A percentile compares a stretch with the other conserved stretches of the same genome.
These are phyloP conservation scores for Solanum gracilifrons DNA, from an alignment of 257 asterid genomes.

Conservation along the genomic window DNA sequence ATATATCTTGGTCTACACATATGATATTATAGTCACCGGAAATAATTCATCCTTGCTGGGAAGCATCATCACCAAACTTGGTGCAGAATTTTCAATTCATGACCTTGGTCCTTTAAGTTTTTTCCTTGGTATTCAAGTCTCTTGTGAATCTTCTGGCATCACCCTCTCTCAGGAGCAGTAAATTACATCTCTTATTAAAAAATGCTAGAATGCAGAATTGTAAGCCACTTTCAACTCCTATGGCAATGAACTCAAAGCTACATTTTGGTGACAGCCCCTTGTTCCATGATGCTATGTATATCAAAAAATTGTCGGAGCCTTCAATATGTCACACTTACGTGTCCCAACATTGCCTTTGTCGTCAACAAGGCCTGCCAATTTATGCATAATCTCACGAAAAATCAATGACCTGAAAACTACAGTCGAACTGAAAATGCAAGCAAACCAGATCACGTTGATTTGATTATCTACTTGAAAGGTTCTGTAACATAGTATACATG, in stretches of 20 bases:
- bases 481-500: not conserved
- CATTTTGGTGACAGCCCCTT: not conserved
- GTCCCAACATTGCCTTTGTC: not conserved
- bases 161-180: not conserved
- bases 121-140: not conserved
- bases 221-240: not conserved
- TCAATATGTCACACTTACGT: not conserved
- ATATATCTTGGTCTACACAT: not conserved
- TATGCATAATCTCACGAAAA: not conserved
- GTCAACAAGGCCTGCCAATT: not conserved
- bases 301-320: not conserved
- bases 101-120: not conserved
- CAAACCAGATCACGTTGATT: not conserved
- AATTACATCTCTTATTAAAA: not conserved
- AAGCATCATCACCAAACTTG: not conserved
- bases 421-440: not conserved
- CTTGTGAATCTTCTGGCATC: not conserved
- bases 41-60: not conserved
- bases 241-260: not conserved
- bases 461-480: not conserved
- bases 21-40: not conserved
- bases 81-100: not conserved
- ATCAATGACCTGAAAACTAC: not conserved
- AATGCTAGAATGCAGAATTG: not conserved
- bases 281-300: not conserved